A percentile compares a stretch with the other conserved stretches of the same genome.
These are phyloP conservation scores for Rutstroemia sp. DNA, from an alignment of 2,329 filamentous ascomycete species.

Conservation along the genomic window DNA sequence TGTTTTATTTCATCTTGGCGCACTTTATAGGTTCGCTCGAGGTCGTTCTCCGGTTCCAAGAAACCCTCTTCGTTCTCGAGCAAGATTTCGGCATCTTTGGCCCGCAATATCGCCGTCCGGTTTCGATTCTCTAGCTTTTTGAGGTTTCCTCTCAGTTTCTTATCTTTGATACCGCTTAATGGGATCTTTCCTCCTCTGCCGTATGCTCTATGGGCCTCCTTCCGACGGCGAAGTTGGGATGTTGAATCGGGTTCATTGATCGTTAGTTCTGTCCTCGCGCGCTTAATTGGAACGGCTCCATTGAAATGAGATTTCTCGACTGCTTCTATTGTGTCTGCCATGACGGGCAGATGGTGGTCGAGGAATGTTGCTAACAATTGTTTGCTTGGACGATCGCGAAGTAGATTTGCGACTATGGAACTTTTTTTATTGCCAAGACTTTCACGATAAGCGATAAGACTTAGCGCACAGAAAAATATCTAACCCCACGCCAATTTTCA, in stretches of 20 bases:
- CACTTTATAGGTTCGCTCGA: slow-evolving; percentile 90
- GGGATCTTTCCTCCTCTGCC: slow-evolving; percentile 74
- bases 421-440: slow-evolving; percentile 5
- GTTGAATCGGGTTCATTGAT: slow-evolving; percentile 23
- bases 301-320: slow-evolving; percentile 33
- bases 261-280: slow-evolving; percentile 42
- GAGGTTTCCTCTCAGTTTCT: slow-evolving; percentile 79
- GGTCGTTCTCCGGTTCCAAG: slow-evolving; percentile 76
- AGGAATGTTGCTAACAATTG: background rate
- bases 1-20: slow-evolving; percentile 77
- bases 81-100: slow-evolving; percentile 92
- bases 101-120: slow-evolving; percentile 70
- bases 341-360: background rate
- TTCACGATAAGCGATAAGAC: slow-evolving; percentile 9
- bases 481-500: background rate
- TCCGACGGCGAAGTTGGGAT: slow-evolving; percentile 37
- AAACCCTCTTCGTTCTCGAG: slow-evolving; percentile 82
- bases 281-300: slow-evolving; percentile 44
- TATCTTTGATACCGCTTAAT: slow-evolving; percentile 70
- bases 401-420: slow-evolving; percentile 3
- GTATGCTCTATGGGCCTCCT: slow-evolving; percentile 67
- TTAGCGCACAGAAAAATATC: slow-evolving; percentile 13
- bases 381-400: background rate
- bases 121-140: slow-evolving; percentile 75
- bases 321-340: slow-evolving; percentile 16